phyloP scores from a whole-genome alignment of 1,284 basidiomycete genomes.

The Laetiporus sulphureus region DNA sequence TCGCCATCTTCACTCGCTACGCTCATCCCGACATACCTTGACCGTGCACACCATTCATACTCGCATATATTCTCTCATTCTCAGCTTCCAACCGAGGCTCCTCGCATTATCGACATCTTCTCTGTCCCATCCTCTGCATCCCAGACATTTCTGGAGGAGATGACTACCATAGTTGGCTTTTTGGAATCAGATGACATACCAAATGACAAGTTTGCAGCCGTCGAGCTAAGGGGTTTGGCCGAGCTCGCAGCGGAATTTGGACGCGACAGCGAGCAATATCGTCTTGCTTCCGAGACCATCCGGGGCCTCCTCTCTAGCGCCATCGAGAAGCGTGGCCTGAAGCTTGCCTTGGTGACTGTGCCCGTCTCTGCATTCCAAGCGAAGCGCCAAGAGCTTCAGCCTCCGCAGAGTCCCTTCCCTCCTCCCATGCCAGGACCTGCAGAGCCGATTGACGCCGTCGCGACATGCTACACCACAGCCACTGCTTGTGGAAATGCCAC shows the following conservation, averaged over 20 bases:
- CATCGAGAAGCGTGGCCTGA: conserved; percentile 32
- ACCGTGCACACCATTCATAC: conserved; percentile 53
- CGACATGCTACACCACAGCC: conserved; percentile 55
- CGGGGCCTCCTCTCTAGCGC: conserved; percentile 37
- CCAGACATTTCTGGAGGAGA: conserved; percentile 34
- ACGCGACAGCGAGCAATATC: conserved; percentile 47
- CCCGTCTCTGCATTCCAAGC: conserved; percentile 15
- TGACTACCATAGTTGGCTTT: conserved; percentile 41
- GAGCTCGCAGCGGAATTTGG: conserved; percentile 42
- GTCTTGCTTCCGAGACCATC: conserved; percentile 35
- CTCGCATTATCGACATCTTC: conserved; percentile 37
- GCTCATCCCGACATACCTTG: conserved; percentile 47
- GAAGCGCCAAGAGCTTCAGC: conserved; percentile 30
- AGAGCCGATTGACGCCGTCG: conserved; percentile 50
- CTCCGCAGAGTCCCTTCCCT: conserved; percentile 50
- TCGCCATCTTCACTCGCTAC: conserved; percentile 35
- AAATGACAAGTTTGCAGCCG: conserved; percentile 48
- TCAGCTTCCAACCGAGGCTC: conserved; percentile 21
- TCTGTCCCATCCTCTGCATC: conserved; percentile 31
- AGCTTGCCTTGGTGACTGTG: conserved; percentile 49
- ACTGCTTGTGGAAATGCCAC: conserved; percentile 59
- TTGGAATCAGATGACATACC: conserved; percentile 36
- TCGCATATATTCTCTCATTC: conserved; percentile 38
- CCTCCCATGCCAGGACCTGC: conserved; percentile 36
- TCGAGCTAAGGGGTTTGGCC: conserved; percentile 48